Percentiles rank a stretch among this genome's conserved stretches.
Conservation (phyloP, 805 yeast species). For the Wickerhamomyces rabaulensis region DNA sequence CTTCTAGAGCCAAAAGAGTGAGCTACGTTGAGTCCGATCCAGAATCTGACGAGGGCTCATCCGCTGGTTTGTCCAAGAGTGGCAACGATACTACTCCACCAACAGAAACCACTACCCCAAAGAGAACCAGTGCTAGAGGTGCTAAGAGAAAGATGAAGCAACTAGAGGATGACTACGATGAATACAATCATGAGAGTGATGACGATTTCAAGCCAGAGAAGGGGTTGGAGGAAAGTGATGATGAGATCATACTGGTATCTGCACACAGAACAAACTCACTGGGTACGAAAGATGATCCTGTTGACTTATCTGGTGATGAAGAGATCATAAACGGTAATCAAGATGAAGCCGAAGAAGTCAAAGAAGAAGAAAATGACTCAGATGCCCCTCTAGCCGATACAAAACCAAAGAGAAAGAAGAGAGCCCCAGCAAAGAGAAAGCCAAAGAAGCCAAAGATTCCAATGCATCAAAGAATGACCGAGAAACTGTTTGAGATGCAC, state of each 20-base stretch:
- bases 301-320: slow-evolving; percentile 12
- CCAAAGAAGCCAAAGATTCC: slow-evolving; percentile 50
- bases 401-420: slow-evolving; percentile 9
- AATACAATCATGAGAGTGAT: slow-evolving; percentile 26
- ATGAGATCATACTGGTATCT: slow-evolving; percentile 18
- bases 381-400: slow-evolving; percentile 25
- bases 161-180: slow-evolving; percentile 30
- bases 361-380: slow-evolving; percentile 19
- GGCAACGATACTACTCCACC: slow-evolving; percentile 7
- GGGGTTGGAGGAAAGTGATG: slow-evolving; percentile 18
- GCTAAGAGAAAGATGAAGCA: slow-evolving; percentile 22
- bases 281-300: slow-evolving; percentile 15
- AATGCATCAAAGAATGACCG: slow-evolving; percentile 65
- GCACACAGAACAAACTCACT: neutral
- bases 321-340: neutral
- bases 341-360: slow-evolving; percentile 9
- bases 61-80: slow-evolving; percentile 1
- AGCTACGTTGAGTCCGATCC: slow-evolving; percentile 5
- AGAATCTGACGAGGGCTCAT: slow-evolving; percentile 7
- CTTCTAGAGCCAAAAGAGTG: neutral
- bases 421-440: slow-evolving; percentile 14
- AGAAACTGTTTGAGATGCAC: slow-evolving; percentile 64
- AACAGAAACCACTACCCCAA: neutral
- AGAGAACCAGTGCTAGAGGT: slow-evolving; percentile 21
- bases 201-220: slow-evolving; percentile 11